Conservation (phyloP, 208 protist genomes). For the Wallacemonas collosoma region DNA sequence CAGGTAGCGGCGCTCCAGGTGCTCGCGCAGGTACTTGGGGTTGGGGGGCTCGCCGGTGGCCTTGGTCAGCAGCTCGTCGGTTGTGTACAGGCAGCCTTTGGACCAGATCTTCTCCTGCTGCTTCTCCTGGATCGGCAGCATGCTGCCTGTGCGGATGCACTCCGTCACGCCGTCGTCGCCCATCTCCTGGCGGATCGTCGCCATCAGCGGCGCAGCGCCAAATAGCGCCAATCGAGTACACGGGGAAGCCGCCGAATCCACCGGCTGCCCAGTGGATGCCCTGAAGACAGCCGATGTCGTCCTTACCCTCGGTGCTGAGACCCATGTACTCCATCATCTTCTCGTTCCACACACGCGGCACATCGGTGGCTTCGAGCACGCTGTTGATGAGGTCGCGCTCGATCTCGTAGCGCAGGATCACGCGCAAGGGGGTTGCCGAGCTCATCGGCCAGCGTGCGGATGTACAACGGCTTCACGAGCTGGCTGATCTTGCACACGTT, state of each 20-base stretch:
- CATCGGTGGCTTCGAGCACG: slow-evolving; percentile 44
- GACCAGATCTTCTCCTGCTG: slow-evolving; percentile 40
- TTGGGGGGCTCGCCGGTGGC: slow-evolving; percentile 56
- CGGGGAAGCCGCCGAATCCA: slow-evolving; percentile 71
- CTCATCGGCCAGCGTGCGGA: slow-evolving; percentile 74
- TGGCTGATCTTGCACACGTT: slow-evolving; percentile 44
- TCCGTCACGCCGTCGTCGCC: slow-evolving; percentile 24
- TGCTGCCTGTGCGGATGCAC: slow-evolving; percentile 31
- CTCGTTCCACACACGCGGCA: slow-evolving; percentile 59
- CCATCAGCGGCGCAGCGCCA: slow-evolving; percentile 50
- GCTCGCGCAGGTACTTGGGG: slow-evolving; percentile 47
- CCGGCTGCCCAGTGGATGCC: slow-evolving; percentile 69
- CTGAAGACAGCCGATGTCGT: slow-evolving; percentile 55
- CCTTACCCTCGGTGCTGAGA: slow-evolving; percentile 46
- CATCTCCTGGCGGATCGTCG: slow-evolving; percentile 34
- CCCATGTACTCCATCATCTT: slow-evolving; percentile 72
- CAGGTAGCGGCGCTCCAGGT: slow-evolving; percentile 64
- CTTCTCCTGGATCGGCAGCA: slow-evolving; percentile 34
- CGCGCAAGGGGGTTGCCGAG: slow-evolving; percentile 69
- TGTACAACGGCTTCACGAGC: slow-evolving; percentile 43
- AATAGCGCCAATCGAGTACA: slow-evolving; percentile 64
- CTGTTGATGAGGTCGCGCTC: slow-evolving; percentile 65
- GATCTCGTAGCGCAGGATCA: slow-evolving; percentile 74
- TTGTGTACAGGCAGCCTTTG: slow-evolving; percentile 25
- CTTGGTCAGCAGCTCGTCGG: slow-evolving; percentile 55